Evolutionary conservation across 2,329 filamentous ascomycete genomes (phyloP), one percentile per base, ranked within the genome.

Genomic region (Phialemonium atrogriseum): DNA sequence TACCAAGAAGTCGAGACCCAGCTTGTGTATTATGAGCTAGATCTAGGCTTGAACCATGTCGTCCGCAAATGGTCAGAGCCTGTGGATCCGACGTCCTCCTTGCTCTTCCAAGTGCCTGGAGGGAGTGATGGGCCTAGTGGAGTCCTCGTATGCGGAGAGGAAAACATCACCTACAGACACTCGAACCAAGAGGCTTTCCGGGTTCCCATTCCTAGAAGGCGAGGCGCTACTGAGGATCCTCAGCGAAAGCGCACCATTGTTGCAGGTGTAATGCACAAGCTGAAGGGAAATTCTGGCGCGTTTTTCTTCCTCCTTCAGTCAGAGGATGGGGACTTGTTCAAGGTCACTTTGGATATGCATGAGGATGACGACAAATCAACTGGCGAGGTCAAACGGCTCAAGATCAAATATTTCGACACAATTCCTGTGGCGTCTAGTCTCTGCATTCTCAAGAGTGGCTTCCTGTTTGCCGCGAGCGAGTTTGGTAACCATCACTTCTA

Each of bases 291-390:
- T 37, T 70, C 68, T 5, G 87, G 87, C 17, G 87, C 88, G 2
- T 98, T 98, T 62, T 99, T 98, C 66, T 94, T 96, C 54, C 73
- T 99, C 3, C 64, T 98, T 1, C 91, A 99, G 54, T 87, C 84
- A 1, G 91, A 98, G 36, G 93, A 98, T 54, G 91, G 91, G n/a
- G 93, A 98, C 55, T 67, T 98, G 6, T 96, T 98, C 70, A 96
- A 96, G 55, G 73, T 96, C 30, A 95, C 82, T 1, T 78, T 98
- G 38, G 87, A 95, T 42, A 89, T 95, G 78, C 71, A 79, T 8
- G 81, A 88, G 45, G 84, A 94, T 46, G 74, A 80, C 1, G 74
- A 83, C 27, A 79, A 85, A 37, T 67, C 80, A 1, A 89, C 84
- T 1, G 82, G 83, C 18, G 84, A 91, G 50, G 88, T 96, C 2